These are phyloP conservation scores for Gentiana dahurica DNA, from an alignment of 257 asterid genomes.

Conservation along the genomic window DNA sequence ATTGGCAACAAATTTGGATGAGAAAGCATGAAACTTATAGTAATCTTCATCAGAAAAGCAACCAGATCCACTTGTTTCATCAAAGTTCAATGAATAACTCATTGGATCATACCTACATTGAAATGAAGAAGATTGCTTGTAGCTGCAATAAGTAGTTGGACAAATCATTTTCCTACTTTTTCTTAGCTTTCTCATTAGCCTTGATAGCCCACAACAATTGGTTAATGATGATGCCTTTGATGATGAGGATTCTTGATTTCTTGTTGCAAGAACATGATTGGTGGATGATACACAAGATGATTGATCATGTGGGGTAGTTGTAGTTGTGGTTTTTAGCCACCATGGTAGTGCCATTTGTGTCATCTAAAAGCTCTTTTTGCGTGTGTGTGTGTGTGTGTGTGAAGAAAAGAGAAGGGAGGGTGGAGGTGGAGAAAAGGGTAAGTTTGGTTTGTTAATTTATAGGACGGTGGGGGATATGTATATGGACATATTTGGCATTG, in stretches of 20 bases:
- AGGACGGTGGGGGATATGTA: too few species aligned
- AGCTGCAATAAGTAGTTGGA: slow-evolving; percentile 6
- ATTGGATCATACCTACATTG: slow-evolving; percentile 63
- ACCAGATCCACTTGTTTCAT: slow-evolving; percentile 36
- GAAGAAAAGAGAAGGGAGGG: too few species aligned
- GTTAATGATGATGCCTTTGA: slow-evolving; percentile 12
- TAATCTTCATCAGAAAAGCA: slow-evolving; percentile 41
- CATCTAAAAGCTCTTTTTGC: background rate
- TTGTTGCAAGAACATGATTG: background rate
- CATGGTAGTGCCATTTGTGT: slow-evolving; percentile 6
- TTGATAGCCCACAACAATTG: slow-evolving; percentile 42
- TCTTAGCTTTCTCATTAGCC: slow-evolving; percentile 43
- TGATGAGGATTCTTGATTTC: background rate
- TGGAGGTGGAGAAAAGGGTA: too few species aligned
- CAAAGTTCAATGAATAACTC: slow-evolving; percentile 71
- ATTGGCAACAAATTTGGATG: slow-evolving; percentile 58
- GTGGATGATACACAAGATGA: background rate
- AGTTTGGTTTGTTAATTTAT: too few species aligned
- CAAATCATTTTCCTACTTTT: slow-evolving; percentile 37
- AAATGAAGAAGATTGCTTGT: slow-evolving; percentile 36
- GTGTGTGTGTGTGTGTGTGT: too few species aligned
- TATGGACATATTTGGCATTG: too few species aligned
- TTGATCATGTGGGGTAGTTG: background rate
- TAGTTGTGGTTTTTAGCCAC: background rate
- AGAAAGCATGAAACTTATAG: slow-evolving; percentile 53